Evolutionary conservation across 2,329 filamentous ascomycete genomes (phyloP).

Genomic region (Metarhizium robertsii): DNA sequence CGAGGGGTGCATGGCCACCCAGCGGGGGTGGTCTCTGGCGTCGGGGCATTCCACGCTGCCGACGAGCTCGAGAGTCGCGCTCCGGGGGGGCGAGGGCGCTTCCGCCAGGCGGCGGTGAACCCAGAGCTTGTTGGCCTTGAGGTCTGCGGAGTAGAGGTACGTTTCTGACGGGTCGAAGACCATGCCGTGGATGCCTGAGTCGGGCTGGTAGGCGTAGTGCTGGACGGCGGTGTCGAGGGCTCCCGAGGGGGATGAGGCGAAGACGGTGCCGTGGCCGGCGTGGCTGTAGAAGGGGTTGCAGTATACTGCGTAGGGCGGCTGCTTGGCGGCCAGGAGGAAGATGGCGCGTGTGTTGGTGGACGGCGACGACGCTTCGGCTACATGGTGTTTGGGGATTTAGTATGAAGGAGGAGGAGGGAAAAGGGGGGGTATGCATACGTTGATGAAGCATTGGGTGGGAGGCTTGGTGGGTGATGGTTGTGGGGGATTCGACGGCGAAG

Average conservation of each 20-base stretch:
- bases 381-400: background rate
- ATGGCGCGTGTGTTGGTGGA: conserved; percentile 81
- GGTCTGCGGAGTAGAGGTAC: conserved; percentile 71
- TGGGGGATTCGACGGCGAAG: conserved; percentile 66
- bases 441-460: conserved; percentile 71
- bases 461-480: conserved; percentile 63
- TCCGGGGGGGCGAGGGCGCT: conserved; percentile 23
- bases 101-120: conserved; percentile 59
- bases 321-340: conserved; percentile 71
- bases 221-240: conserved; percentile 56
- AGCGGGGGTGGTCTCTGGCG: conserved; percentile 69
- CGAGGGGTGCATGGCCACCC: conserved; percentile 75
- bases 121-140: conserved; percentile 75
- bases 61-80: conserved; percentile 55
- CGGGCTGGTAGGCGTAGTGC: conserved; percentile 61
- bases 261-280: conserved; percentile 74
- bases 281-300: conserved; percentile 86
- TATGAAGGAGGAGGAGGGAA: background rate
- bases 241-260: conserved; percentile 48
- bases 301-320: conserved; percentile 74
- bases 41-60: conserved; percentile 65
- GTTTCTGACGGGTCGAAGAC: conserved; percentile 66
- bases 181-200: conserved; percentile 73
- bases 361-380: conserved; percentile 57
- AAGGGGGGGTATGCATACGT: conserved; percentile 40